Conservation (phyloP, 2,329 filamentous ascomycete genomes). For the Chalaropsis ovoidea region DNA sequence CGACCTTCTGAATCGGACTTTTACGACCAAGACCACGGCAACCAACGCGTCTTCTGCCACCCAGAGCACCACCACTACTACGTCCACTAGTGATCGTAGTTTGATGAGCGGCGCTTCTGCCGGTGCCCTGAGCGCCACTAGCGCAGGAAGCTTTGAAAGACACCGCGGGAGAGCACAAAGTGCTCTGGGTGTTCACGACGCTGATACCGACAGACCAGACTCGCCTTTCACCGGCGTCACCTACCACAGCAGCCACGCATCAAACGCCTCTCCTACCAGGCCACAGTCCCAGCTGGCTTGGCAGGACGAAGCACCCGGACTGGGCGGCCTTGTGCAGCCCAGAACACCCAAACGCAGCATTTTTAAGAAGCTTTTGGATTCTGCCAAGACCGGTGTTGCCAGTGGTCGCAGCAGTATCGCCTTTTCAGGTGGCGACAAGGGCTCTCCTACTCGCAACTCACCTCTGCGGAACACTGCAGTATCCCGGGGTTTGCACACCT, state of each 20-base stretch:
- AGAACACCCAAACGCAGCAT: conserved; percentile 79
- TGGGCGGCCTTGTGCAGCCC: conserved; percentile 69
- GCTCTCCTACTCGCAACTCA: conserved; percentile 17
- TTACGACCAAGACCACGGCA: conserved; percentile 77
- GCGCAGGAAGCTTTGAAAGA: conserved; percentile 82
- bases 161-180: conserved; percentile 57
- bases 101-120: conserved; percentile 92
- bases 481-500: conserved; percentile 26
- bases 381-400: conserved; percentile 85
- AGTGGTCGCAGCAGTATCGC: conserved; percentile 79
- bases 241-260: conserved; percentile 81
- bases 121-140: conserved; percentile 84
- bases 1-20: conserved; percentile 70
- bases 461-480: conserved; percentile 33
- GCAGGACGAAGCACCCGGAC: conserved; percentile 54
- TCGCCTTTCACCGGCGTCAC: conserved; percentile 68
- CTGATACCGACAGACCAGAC: conserved; percentile 47
- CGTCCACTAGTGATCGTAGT: conserved; percentile 69
- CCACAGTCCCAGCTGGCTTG: conserved; percentile 58
- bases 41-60: conserved; percentile 67
- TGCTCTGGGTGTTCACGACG: conserved; percentile 51
- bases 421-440: conserved; percentile 37
- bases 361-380: conserved; percentile 90
- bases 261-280: conserved; percentile 41
- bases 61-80: conserved; percentile 62